These are phyloP conservation scores for Cardamine resedifolia DNA, from an alignment of 345 rosid genomes.

Conservation along the genomic window DNA sequence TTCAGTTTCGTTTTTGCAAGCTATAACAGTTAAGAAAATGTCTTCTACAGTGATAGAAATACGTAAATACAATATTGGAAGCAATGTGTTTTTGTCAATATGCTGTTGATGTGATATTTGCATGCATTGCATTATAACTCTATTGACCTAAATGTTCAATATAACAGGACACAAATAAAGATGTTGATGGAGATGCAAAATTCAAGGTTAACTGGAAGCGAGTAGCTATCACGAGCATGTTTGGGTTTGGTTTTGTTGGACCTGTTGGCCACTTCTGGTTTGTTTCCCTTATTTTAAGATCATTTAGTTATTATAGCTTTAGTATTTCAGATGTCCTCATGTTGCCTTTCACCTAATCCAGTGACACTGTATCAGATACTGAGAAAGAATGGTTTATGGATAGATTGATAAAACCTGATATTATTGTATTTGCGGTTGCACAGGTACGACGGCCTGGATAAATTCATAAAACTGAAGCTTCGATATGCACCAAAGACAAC, in stretches of 20 bases:
- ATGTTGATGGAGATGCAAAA: conserved; percentile 43
- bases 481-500: conserved; percentile 60
- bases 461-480: conserved; percentile 62
- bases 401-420: not conserved
- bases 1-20: not conserved
- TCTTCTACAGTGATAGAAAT: not conserved
- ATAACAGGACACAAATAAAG: conserved; percentile 56
- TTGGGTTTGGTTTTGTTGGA: conserved; percentile 82
- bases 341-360: not conserved
- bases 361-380: not conserved
- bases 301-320: conserved; percentile 1
- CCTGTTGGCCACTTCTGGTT: conserved; percentile 88
- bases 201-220: conserved; percentile 76
- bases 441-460: conserved; percentile 90
- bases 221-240: conserved; percentile 68
- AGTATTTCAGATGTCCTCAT: not conserved
- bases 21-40: not conserved
- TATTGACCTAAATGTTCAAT: conserved; percentile 9
- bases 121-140: conserved; percentile 1
- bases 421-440: not conserved
- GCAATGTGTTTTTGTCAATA: not conserved
- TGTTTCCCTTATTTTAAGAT: conserved; percentile 29
- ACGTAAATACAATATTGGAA: not conserved
- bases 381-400: not conserved
- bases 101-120: not conserved